phyloP scores from a whole-genome alignment of 441 rosid genomes.

The Pelargonium myrrhifolium region DNA sequence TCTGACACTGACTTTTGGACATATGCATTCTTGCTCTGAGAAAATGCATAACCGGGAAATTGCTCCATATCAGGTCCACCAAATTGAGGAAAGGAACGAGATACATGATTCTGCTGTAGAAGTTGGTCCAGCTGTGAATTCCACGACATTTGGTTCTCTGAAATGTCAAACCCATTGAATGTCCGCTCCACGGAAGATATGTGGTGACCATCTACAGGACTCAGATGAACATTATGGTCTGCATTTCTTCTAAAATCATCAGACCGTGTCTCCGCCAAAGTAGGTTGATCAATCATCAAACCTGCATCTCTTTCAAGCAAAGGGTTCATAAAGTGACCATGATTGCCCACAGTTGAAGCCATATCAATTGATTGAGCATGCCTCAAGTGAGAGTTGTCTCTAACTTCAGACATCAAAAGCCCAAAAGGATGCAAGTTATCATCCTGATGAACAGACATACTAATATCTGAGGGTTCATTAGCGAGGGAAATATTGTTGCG shows the following conservation, averaged over 20 bases:
- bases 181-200: slow-evolving; percentile 45
- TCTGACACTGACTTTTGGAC: slow-evolving; percentile 31
- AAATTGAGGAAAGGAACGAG: slow-evolving; percentile 21
- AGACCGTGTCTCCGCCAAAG: slow-evolving; percentile 40
- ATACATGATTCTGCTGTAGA: slow-evolving; percentile 27
- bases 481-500: slow-evolving; percentile 30
- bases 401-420: slow-evolving; percentile 73
- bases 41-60: slow-evolving; percentile 27
- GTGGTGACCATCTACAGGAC: slow-evolving; percentile 38
- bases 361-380: slow-evolving; percentile 36
- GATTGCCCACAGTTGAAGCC: slow-evolving; percentile 25
- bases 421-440: slow-evolving; percentile 70
- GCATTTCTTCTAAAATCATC: slow-evolving; percentile 40
- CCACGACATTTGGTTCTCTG: slow-evolving; percentile 42
- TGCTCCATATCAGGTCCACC: slow-evolving; percentile 33
- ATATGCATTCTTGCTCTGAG: slow-evolving; percentile 17
- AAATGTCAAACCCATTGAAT: slow-evolving; percentile 37
- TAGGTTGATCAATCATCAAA: slow-evolving; percentile 33
- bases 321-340: neutral
- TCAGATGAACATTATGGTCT: slow-evolving; percentile 36
- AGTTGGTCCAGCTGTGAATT: slow-evolving; percentile 42
- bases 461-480: slow-evolving; percentile 32
- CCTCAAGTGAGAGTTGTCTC: slow-evolving; percentile 34
- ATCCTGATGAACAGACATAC: slow-evolving; percentile 39
- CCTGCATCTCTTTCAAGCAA: neutral